These are phyloP conservation scores for Phaffia australis DNA, from an alignment of 768 basidiomycete species.

Conservation along the genomic window DNA sequence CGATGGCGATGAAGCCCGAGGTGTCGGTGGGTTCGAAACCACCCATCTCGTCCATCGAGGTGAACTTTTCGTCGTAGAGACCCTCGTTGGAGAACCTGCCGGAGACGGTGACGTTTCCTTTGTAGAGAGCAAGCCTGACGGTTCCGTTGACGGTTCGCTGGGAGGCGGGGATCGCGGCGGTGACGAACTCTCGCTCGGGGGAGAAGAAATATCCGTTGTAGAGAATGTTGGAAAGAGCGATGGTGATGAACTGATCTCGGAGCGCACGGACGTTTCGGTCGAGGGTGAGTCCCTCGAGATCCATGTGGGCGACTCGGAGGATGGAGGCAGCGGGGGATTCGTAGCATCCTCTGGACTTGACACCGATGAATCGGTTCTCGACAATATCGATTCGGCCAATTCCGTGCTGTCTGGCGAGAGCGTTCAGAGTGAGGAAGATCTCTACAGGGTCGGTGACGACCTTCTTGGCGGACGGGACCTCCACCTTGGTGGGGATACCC, in stretches of 20 bases:
- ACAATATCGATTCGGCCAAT: slow-evolving; percentile 97
- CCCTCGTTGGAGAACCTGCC: slow-evolving; percentile 83
- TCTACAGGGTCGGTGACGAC: slow-evolving; percentile 84
- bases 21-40: slow-evolving; percentile 76
- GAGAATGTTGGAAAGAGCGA: slow-evolving; percentile 76
- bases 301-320: slow-evolving; percentile 86
- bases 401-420: slow-evolving; percentile 86
- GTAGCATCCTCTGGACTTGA: slow-evolving; percentile 99
- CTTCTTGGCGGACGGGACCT: slow-evolving; percentile 42
- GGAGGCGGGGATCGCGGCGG: slow-evolving; percentile 77
- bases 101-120: slow-evolving; percentile 89
- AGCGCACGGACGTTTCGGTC: slow-evolving; percentile 92
- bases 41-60: slow-evolving; percentile 97
- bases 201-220: slow-evolving; percentile 99
- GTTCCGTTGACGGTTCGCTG: slow-evolving; percentile 93
- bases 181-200: slow-evolving; percentile 94
- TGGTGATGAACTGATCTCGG: slow-evolving; percentile 87
- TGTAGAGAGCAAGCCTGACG: slow-evolving; percentile 83
- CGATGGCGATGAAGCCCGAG: slow-evolving; percentile 50
- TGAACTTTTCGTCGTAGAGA: slow-evolving; percentile 81
- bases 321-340: slow-evolving; percentile 95
- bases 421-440: slow-evolving; percentile 82
- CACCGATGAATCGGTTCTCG: slow-evolving; percentile 98
- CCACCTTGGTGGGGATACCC: slow-evolving; percentile 79
- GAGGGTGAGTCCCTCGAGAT: slow-evolving; percentile 92